A percentile compares a stretch with the other conserved stretches of the same genome.
Conservation (phyloP, 1,284 basidiomycete species). For the Ceratobasidium sp. region DNA sequence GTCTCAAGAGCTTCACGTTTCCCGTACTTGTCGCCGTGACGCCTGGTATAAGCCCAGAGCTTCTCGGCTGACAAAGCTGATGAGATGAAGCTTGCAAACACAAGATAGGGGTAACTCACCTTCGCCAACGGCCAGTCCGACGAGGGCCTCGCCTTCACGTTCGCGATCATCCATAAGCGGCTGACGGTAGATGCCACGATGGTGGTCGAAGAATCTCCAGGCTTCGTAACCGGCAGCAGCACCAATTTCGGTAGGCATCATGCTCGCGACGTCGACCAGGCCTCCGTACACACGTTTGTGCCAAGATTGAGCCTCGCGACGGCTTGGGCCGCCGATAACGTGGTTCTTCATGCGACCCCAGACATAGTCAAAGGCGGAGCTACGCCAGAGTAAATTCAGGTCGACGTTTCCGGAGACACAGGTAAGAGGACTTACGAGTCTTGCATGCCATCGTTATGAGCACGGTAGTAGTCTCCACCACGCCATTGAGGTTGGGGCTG, state of each 20-base stretch:
- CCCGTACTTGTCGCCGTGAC: conserved; percentile 58
- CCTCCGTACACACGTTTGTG: conserved; percentile 69
- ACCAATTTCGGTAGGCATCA: conserved; percentile 52
- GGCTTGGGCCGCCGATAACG: conserved; percentile 59
- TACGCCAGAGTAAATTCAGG: conserved; percentile 52
- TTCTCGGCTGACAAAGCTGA: conserved; percentile 41
- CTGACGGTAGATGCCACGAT: conserved; percentile 43
- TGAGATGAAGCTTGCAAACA: conserved; percentile 43
- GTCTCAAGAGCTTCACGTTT: conserved; percentile 63
- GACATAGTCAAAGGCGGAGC: conserved; percentile 66
- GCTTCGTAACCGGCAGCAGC: conserved; percentile 46
- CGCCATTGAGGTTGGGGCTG: conserved; percentile 68
- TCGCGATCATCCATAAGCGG: conserved; percentile 45
- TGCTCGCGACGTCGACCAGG: conserved; percentile 54
- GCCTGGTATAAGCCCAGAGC: conserved; percentile 60
- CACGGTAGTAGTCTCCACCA: conserved; percentile 69
- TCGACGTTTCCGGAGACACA: neutral
- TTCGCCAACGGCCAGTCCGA: conserved; percentile 47
- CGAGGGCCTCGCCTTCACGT: conserved; percentile 45
- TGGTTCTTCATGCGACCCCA: conserved; percentile 63
- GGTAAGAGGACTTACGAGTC: conserved; percentile 43
- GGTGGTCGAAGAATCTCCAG: conserved; percentile 44
- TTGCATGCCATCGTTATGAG: conserved; percentile 59
- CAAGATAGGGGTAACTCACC: conserved; percentile 31
- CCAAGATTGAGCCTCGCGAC: conserved; percentile 66